phyloP scores from a whole-genome alignment of 2,329 filamentous ascomycete genomes.

The Cadophora luteo-olivacea region DNA sequence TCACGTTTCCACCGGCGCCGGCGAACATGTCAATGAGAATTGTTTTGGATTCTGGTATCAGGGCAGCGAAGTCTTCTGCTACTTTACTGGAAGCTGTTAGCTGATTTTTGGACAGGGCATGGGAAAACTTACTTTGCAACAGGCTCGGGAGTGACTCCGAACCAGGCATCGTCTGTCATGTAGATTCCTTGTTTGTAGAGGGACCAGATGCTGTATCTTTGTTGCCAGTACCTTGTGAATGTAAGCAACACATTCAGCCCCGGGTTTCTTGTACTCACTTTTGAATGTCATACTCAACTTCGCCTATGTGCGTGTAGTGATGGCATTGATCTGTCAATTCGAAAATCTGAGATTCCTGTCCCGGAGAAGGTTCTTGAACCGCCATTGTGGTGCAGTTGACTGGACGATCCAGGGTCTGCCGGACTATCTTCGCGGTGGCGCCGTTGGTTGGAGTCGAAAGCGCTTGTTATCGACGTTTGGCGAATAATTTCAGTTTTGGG shows the following conservation, averaged over 20 bases:
- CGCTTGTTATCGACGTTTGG: neutral
- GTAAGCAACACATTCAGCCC: constrained; percentile 17
- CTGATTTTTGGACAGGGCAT: neutral
- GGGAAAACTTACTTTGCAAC: constrained; percentile 71
- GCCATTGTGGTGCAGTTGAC: neutral
- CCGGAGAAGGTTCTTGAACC: neutral
- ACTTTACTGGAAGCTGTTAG: constrained; percentile 63
- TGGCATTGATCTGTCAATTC: constrained; percentile 67
- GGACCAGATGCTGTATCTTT: constrained; percentile 86
- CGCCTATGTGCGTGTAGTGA: constrained; percentile 73
- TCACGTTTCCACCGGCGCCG: constrained; percentile 91
- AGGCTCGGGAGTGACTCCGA: constrained; percentile 92
- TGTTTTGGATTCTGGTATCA: constrained; percentile 34
- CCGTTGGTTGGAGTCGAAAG: neutral
- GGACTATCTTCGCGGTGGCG: neutral
- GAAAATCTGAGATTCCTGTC: constrained; percentile 6
- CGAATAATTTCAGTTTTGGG: too few relatives aligned
- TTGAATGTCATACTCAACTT: constrained; percentile 83
- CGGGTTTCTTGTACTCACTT: constrained; percentile 63
- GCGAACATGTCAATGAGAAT: constrained; percentile 85
- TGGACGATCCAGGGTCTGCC: neutral
- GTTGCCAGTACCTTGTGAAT: constrained; percentile 79
- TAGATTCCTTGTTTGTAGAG: constrained; percentile 86
- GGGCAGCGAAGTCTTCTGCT: constrained; percentile 70
- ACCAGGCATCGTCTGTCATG: constrained; percentile 96